Evolutionary conservation across 352 stramenopile genomes (phyloP).

Genomic region (Phytophthora pini): DNA sequence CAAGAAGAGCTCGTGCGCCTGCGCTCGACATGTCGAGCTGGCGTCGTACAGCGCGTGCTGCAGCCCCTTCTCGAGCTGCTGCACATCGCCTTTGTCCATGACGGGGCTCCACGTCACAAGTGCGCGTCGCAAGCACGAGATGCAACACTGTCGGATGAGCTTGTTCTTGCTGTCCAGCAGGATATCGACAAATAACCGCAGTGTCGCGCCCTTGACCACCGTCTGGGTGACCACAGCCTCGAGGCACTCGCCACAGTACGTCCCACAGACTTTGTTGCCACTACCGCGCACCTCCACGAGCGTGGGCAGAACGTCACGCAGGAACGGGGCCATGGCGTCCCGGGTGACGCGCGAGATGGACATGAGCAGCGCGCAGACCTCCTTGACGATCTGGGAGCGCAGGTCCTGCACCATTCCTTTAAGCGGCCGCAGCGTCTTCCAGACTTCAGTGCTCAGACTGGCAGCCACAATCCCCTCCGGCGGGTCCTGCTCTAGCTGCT

Average conservation of each 20-base stretch:
- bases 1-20: conserved; percentile 75
- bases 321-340: conserved; percentile 81
- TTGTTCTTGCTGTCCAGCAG: conserved; percentile 86
- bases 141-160: conserved; percentile 77
- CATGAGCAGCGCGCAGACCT: conserved; percentile 70
- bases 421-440: conserved; percentile 77
- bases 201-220: conserved; percentile 75
- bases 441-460: conserved; percentile 63
- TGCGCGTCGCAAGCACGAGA: conserved; percentile 60
- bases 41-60: conserved; percentile 80
- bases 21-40: conserved; percentile 70
- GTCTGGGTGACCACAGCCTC: conserved; percentile 70
- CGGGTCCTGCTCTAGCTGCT: conserved; percentile 54
- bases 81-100: conserved; percentile 82
- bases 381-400: conserved; percentile 88
- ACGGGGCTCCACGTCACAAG: conserved; percentile 73
- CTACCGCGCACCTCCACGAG: conserved; percentile 83
- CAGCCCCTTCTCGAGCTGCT: conserved; percentile 80
- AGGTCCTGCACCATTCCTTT: conserved; percentile 80
- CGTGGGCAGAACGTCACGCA: conserved; percentile 73
- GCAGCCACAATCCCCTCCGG: conserved; percentile 29
- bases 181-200: conserved; percentile 79
- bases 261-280: conserved; percentile 84
- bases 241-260: conserved; percentile 83
- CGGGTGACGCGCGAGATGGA: conserved; percentile 68